Conservation (phyloP, 805 yeast genomes). For the Kluyveromyces dobzhanskii region DNA sequence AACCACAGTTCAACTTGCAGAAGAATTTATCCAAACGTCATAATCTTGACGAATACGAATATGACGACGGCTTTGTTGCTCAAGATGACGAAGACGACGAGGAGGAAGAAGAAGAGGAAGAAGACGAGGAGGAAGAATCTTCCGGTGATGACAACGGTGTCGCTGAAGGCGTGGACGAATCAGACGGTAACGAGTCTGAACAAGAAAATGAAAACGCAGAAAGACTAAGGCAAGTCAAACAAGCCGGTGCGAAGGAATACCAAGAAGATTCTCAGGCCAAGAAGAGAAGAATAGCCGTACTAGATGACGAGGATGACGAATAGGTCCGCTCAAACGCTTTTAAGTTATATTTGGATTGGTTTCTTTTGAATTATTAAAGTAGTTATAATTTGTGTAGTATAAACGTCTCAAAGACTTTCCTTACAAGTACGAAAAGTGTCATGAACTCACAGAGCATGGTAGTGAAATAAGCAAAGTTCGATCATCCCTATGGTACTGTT, state of each 20-base stretch:
- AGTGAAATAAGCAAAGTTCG: too few relatives aligned
- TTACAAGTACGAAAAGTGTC: too few relatives aligned
- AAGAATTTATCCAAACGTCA: constrained; percentile 1
- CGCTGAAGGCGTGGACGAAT: constrained; percentile 28
- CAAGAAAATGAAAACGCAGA: constrained; percentile 51
- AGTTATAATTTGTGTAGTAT: too few relatives aligned
- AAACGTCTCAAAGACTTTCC: too few relatives aligned
- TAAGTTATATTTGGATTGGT: too few relatives aligned
- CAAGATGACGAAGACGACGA: constrained; percentile 4
- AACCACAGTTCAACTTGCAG: constrained; percentile 10
- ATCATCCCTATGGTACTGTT: too few relatives aligned
- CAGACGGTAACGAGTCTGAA: constrained; percentile 33
- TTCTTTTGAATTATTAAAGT: too few relatives aligned
- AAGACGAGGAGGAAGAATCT: constrained; percentile 29
- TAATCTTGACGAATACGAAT: constrained; percentile 4
- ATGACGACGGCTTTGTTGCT: constrained; percentile 5
- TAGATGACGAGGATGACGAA: constrained; percentile 48
- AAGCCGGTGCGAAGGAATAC: constrained; percentile 48
- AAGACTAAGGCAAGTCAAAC: constrained; percentile 45
- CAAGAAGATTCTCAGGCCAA: constrained; percentile 20
- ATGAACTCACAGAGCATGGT: too few relatives aligned
- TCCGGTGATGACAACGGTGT: constrained; percentile 31
- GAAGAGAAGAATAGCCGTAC: constrained; percentile 33
- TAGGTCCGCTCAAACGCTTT: too few relatives aligned
- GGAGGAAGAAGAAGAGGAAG: constrained; percentile 15